Conservation (phyloP, 805 yeast species). For the Millerozyma miso region DNA sequence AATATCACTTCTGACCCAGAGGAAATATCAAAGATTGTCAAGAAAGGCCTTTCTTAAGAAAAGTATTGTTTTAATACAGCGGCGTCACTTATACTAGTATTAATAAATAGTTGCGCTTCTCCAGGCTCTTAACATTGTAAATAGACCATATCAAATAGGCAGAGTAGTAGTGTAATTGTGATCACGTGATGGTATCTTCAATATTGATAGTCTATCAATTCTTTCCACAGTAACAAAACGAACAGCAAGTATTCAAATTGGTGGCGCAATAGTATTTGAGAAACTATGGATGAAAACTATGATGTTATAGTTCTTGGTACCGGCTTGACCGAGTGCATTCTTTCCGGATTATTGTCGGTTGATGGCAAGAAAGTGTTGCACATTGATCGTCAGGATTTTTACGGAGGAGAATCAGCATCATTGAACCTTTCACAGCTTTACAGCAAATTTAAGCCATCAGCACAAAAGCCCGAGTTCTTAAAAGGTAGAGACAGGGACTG, state of each 20-base stretch:
- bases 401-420: slow-evolving; percentile 92
- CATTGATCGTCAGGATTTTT: slow-evolving; percentile 93
- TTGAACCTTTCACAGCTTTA: slow-evolving; percentile 67
- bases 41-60: slow-evolving; percentile 61
- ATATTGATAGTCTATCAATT: not conserved
- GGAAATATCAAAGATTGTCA: slow-evolving; percentile 75
- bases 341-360: slow-evolving; percentile 91
- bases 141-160: too few species aligned
- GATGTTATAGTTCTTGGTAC: slow-evolving; percentile 94
- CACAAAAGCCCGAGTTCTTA: slow-evolving; percentile 61
- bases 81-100: too few species aligned
- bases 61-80: slow-evolving; percentile 54
- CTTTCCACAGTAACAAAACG: not conserved
- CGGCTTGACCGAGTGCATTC: slow-evolving; percentile 95
- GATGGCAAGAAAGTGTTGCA: slow-evolving; percentile 97
- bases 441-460: slow-evolving; percentile 76
- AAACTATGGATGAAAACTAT: slow-evolving; percentile 87
- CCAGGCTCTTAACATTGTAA: too few species aligned
- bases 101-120: too few species aligned
- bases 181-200: not conserved
- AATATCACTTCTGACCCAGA: slow-evolving; percentile 80
- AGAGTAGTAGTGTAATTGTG: not conserved
- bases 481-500: slow-evolving; percentile 94
- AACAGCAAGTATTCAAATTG: not conserved
- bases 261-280: not conserved